phyloP scores from a whole-genome alignment of 2,329 filamentous ascomycete species.

The Penicillium sp. region DNA sequence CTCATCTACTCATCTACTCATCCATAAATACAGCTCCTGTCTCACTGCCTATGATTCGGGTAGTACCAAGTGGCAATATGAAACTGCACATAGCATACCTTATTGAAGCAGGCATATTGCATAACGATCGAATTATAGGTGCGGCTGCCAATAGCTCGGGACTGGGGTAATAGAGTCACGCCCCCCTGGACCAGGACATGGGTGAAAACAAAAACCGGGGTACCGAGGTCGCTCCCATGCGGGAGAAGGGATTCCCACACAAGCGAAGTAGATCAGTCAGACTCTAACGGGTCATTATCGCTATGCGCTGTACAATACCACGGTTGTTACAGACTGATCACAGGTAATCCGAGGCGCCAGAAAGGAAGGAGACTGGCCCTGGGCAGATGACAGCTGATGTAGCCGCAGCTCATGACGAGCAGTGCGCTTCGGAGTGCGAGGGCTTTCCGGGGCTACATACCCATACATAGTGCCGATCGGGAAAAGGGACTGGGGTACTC shows the following conservation, averaged over 20 bases:
- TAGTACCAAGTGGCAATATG: conserved; percentile 21
- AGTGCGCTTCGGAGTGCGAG: conserved; percentile 11
- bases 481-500: not conserved
- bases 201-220: not conserved
- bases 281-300: not conserved
- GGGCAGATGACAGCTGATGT: conserved; percentile 7
- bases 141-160: conserved; percentile 4
- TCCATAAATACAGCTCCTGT: conserved; percentile 2
- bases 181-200: not conserved
- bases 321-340: not conserved
- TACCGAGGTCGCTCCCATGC: conserved; percentile 1
- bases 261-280: not conserved
- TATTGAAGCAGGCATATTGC: not conserved
- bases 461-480: not conserved
- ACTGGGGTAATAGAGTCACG: conserved; percentile 2
- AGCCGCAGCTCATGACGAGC: conserved; percentile 3
- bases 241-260: not conserved
- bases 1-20: conserved; percentile 5
- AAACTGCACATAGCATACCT: conserved; percentile 2
- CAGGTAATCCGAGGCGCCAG: conserved; percentile 2
- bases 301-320: not conserved
- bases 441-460: not conserved
- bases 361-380: not conserved
- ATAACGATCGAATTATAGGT: not conserved
- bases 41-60: conserved; percentile 15